Percentiles rank a stretch among this genome's conserved stretches.
Conservation (phyloP, 1,284 basidiomycete species). For the Cryptococcus sp. region DNA sequence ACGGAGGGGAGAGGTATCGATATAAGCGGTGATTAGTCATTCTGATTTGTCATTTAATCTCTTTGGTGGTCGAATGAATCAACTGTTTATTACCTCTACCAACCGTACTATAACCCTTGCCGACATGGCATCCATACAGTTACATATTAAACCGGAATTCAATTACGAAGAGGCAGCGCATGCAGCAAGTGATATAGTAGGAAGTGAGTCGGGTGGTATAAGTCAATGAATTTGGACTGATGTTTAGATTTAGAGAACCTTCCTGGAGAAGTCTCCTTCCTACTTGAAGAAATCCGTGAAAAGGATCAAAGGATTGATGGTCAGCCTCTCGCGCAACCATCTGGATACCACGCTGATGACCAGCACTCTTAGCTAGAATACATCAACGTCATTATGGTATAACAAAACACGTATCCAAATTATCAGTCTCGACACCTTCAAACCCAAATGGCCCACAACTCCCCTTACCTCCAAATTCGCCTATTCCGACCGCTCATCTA, state of each 20-base stretch:
- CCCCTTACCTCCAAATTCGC: constrained; percentile 24
- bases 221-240: background rate
- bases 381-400: constrained; percentile 40
- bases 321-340: constrained; percentile 11
- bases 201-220: constrained; percentile 52
- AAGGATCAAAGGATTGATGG: constrained; percentile 47
- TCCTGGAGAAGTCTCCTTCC: constrained; percentile 64
- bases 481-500: constrained; percentile 37
- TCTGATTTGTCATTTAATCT: too few species aligned
- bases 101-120: too few species aligned
- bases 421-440: constrained; percentile 7
- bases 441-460: constrained; percentile 15
- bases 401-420: constrained; percentile 29
- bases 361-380: background rate
- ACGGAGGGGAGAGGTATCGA: too few species aligned
- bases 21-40: too few species aligned
- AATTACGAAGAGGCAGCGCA: constrained; percentile 63
- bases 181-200: constrained; percentile 64
- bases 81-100: too few species aligned
- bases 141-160: constrained; percentile 38
- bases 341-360: background rate
- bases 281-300: constrained; percentile 64
- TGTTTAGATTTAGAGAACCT: constrained; percentile 66
- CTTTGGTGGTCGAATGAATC: too few species aligned
- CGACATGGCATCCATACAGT: background rate